Evolutionary conservation across 768 basidiomycete genomes (phyloP), one percentile per base, ranked within the genome.

Genomic region (Boletales sp.): DNA sequence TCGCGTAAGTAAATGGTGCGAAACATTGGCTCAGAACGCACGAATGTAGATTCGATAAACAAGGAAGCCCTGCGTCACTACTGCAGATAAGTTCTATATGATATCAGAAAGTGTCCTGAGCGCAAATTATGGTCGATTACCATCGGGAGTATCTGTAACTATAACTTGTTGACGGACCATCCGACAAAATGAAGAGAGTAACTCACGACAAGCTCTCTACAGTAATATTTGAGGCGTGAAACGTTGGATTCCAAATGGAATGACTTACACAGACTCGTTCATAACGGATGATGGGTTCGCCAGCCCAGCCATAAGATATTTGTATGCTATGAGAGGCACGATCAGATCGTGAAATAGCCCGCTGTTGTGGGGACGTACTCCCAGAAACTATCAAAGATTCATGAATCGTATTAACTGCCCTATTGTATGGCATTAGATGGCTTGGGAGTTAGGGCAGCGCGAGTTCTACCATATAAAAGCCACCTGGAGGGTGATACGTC

Each of bases 151-250:
- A 21, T 25, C 12, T 50, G 49, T 14, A 50, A 8, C 49, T 50
- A 5, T 5, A 9, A 17, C 15, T 17, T 7, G 5, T 38, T 38
- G 14, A 12, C 3, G 15, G 12, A 21, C 5, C 4, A 5, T 32
- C 8, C 4, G 2, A 33, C 14, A 32, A 28, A 28, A 18, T 2
- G 5, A 8, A 5, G 17, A 25, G 3, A 19, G 9, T 19, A 32
- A 31, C 41, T 37, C 9, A 49, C 48, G 8, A n/a, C 5, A 30
- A 49, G 35, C 30, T 49, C 48, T 15, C 49, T 50, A 28, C n/a
- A 21, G n/a, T 5, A 8, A 15, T 12, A 5, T 11, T 32, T 13
- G 31, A 21, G 10, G 11, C 11, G 12, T 11, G 15, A 28, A 10
- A 17, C 11, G 17, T n/a, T 2, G 7, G 8, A 8, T 17, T 11